Evolutionary conservation across 2,329 filamentous ascomycete genomes (phyloP).

Genomic region (Aotearoamyces nothofagi): DNA sequence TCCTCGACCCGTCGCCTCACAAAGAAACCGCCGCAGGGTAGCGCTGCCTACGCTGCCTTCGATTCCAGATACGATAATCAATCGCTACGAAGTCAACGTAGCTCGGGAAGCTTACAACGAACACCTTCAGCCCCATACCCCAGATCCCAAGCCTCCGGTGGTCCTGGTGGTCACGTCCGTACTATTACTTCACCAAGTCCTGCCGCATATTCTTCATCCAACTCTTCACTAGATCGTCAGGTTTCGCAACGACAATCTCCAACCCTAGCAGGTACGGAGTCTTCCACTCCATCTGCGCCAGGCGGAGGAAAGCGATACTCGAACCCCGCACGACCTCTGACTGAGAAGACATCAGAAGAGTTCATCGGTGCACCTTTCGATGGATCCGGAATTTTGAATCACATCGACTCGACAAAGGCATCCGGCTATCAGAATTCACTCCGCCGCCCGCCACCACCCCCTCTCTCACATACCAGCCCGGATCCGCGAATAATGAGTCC

Average conservation of each 20-base stretch:
- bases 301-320: conserved; percentile 18
- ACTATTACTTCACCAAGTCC: conserved; percentile 29
- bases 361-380: conserved; percentile 51
- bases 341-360: conserved; percentile 36
- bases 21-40: conserved; percentile 39
- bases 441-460: conserved; percentile 26
- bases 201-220: conserved; percentile 24
- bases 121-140: conserved; percentile 39
- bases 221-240: conserved; percentile 18
- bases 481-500: conserved; percentile 38
- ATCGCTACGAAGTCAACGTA: conserved; percentile 45
- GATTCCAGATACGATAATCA: conserved; percentile 39
- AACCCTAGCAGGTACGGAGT: conserved; percentile 13
- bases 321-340: conserved; percentile 24
- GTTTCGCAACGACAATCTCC: conserved; percentile 15
- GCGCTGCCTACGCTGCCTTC: conserved; percentile 20
- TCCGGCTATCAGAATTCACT: conserved; percentile 19
- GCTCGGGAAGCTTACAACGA: conserved; percentile 45
- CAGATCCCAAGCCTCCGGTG: conserved; percentile 10
- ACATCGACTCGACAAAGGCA: conserved; percentile 32
- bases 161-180: conserved; percentile 22
- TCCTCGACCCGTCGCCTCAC: conserved; percentile 38
- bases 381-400: conserved; percentile 43
- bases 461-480: conserved; percentile 34
- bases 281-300: conserved; percentile 8